phyloP scores from a whole-genome alignment of 495 filamentous ascomycete species.

The Aspergillus funiculosus region DNA sequence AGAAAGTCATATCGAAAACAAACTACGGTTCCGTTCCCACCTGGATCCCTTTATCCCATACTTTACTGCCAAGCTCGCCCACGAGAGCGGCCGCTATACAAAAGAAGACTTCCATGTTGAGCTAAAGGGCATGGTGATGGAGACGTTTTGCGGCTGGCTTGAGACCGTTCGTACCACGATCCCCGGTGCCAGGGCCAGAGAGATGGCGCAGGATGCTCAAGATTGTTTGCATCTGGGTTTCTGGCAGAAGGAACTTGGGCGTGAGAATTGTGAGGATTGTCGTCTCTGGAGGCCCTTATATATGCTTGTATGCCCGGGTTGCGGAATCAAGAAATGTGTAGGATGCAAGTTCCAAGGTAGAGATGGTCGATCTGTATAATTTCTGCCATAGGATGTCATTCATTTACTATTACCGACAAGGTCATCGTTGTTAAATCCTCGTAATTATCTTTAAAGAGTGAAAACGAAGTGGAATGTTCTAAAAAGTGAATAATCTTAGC shows the following conservation, averaged over 20 bases:
- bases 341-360: constrained; percentile 27
- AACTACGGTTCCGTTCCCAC: not conserved
- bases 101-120: constrained; percentile 23
- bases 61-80: constrained; percentile 24
- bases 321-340: constrained; percentile 30
- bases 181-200: constrained; percentile 2
- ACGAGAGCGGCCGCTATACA: constrained; percentile 22
- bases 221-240: constrained; percentile 28
- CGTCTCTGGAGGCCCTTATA: constrained; percentile 30
- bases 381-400: no score
- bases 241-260: constrained; percentile 27
- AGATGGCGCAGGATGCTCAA: not conserved
- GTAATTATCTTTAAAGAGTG: no score
- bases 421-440: no score
- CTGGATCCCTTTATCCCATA: constrained; percentile 22
- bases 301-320: constrained; percentile 28
- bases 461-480: no score
- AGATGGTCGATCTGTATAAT: not conserved
- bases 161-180: constrained; percentile 16
- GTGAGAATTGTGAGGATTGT: constrained; percentile 26
- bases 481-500: constrained; percentile 58
- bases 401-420: no score
- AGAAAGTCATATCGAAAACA: not conserved
- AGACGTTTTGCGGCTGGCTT: constrained; percentile 27
- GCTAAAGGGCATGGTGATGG: constrained; percentile 27